Percentiles rank a stretch among this genome's conserved stretches.
Evolutionary conservation across 345 rosid species (phyloP).

Genomic region (Eucalyptus cladocalyx): DNA sequence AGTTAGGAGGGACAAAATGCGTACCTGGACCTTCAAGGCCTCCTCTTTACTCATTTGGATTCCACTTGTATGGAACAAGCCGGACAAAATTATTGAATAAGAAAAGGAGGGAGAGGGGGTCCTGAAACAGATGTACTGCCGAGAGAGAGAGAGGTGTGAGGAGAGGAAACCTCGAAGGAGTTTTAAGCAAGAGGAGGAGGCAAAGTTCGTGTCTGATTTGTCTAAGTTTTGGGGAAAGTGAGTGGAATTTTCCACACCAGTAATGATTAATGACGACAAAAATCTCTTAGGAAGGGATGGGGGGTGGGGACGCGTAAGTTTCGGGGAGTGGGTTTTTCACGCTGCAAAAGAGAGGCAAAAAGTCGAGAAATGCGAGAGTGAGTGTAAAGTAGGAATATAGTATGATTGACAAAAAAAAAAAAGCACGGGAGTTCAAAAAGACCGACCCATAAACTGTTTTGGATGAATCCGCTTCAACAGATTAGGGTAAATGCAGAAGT

Average conservation of each 20-base stretch:
- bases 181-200: background rate
- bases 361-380: too few relatives aligned
- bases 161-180: background rate
- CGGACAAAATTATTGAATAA: background rate
- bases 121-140: background rate
- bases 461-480: background rate
- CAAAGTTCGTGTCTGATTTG: background rate
- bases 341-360: too few relatives aligned
- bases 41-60: constrained; percentile 60
- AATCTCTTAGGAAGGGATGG: too few relatives aligned
- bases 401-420: too few relatives aligned
- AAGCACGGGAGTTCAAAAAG: background rate
- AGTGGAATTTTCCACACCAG: background rate
- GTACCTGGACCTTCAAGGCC: constrained; percentile 88
- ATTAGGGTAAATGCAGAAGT: background rate
- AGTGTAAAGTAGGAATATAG: too few relatives aligned
- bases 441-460: background rate
- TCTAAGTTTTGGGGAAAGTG: background rate
- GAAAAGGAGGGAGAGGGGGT: background rate
- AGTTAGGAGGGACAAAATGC: background rate
- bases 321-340: too few relatives aligned
- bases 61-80: background rate
- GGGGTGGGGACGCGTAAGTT: too few relatives aligned
- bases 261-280: background rate
- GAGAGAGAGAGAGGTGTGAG: background rate